Evolutionary conservation across 345 rosid species (phyloP).

Genomic region (Eutrema japonicum): DNA sequence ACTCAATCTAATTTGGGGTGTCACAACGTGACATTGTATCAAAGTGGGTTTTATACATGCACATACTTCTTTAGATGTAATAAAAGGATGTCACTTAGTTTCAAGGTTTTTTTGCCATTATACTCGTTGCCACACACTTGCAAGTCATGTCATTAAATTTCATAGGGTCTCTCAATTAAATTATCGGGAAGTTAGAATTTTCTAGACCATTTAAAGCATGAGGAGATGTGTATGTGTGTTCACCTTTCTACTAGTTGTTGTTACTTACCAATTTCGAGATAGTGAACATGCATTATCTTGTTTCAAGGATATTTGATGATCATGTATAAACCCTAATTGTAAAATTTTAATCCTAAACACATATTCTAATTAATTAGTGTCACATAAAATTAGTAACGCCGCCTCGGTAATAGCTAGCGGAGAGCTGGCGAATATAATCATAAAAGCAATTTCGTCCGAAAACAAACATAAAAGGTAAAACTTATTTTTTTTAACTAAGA

Average conservation of each 20-base stretch:
- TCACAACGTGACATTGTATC: constrained; percentile 26
- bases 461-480: not conserved
- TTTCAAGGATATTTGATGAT: not conserved
- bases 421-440: not conserved
- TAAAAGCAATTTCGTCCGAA: not conserved
- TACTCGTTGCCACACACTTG: constrained; percentile 31
- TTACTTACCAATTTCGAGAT: not conserved
- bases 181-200: constrained; percentile 2
- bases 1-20: constrained; percentile 29
- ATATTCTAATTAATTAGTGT: not conserved
- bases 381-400: not conserved
- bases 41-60: constrained; percentile 26
- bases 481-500: not conserved
- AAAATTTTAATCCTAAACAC: not conserved
- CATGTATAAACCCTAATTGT: not conserved
- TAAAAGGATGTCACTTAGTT: constrained; percentile 10
- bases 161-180: constrained; percentile 1
- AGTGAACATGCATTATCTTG: not conserved
- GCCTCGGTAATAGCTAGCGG: not conserved
- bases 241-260: not conserved
- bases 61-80: constrained; percentile 17
- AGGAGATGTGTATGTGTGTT: constrained; percentile 1
- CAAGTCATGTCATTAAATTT: constrained; percentile 31
- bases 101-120: constrained; percentile 36
- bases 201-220: constrained; percentile 26